Base-by-base conservation (phyloP, 2,329 filamentous ascomycete species). In the Aspergillus pseudonomiae region DNA sequence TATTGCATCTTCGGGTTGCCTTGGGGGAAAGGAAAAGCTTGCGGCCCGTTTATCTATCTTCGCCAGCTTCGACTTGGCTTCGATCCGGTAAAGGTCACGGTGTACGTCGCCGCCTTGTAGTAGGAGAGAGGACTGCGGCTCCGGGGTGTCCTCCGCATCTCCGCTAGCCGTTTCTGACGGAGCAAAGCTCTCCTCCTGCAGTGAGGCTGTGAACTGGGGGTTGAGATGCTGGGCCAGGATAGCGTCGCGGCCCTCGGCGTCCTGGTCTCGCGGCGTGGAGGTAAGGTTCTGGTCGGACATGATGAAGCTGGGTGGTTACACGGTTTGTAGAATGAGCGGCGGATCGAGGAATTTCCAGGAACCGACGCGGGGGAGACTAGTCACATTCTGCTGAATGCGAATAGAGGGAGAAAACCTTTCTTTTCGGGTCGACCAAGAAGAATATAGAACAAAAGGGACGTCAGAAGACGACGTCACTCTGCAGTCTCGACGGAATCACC, bases 81-180 rank as follows among this genome's bases (percentile, higher is more conserved):
- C 87, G 70, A 92, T 88, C 73, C 87, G 90, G 83, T 91, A 94
- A 39, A 94, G 85, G 70, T 92, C 89, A 39, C 91, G 88, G 74
- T 93, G 91, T 26, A 94, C 89, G 71, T 94, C 91, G 46, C 91
- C 91, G 58, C 91, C 91, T 72, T 91, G 90, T 3, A 93, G 82
- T 63, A 83, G 86, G 59, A 93, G 80, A 0, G 91, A 93, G 1
- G 90, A 92, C 64, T 89, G 86, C 52, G 78, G 70, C 10, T 68
- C 69, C 1, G 64, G 75, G 28, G 26, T 36, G 10, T 55, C 52
- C 7, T 55, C 52, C 9, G 52, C 16, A n/a, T 6, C 30, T 54
- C 9, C 11, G 32, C 26, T 12, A 2, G 21, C 6, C 12, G 45
- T 39, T 43, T 54, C 61, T 28, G 46, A 12, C 6, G 55, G 26